A percentile compares a stretch with the other conserved stretches of the same genome.
Conservation (phyloP, 83 land plant genomes). For the Picea abies region DNA sequence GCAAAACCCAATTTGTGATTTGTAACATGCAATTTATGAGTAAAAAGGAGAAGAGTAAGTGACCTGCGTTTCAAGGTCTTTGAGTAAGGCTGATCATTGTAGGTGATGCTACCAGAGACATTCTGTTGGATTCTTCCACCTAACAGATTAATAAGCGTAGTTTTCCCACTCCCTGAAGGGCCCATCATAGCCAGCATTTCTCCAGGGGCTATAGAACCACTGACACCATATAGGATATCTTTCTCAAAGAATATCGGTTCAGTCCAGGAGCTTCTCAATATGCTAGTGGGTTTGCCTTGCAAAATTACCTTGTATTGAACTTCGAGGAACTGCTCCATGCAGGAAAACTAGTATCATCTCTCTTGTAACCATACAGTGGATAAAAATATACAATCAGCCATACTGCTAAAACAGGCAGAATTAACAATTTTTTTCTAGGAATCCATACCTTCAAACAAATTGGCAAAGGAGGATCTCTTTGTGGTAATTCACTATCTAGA, state of each 20-base stretch:
- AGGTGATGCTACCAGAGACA: conserved; percentile 60
- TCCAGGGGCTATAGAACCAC: conserved; percentile 63
- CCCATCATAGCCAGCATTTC: conserved; percentile 83
- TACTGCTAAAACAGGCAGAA: too few relatives aligned
- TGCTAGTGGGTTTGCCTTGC: conserved; percentile 12
- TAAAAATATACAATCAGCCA: too few relatives aligned
- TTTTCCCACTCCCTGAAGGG: conserved; percentile 89
- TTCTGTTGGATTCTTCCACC: conserved; percentile 51
- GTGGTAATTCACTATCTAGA: too few relatives aligned
- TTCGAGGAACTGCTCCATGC: conserved; percentile 33
- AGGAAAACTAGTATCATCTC: too few relatives aligned
- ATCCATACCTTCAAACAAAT: conserved; percentile 12
- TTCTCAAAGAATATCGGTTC: conserved; percentile 30
- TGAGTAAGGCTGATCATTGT: conserved; percentile 63
- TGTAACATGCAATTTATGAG: too few relatives aligned
- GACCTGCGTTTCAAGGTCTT: conserved; percentile 68
- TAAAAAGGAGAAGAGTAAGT: too few relatives aligned
- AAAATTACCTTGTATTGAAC: conserved; percentile 35
- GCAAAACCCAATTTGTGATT: too few relatives aligned
- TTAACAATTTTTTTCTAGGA: too few relatives aligned
- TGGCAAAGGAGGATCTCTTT: too few relatives aligned
- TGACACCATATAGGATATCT: conserved; percentile 60
- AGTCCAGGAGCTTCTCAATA: background rate
- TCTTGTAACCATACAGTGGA: too few relatives aligned
- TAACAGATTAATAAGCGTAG: conserved; percentile 70